Base-by-base conservation (phyloP, 2,329 filamentous ascomycete genomes). In the Mycosphaerelloides madeirae region DNA sequence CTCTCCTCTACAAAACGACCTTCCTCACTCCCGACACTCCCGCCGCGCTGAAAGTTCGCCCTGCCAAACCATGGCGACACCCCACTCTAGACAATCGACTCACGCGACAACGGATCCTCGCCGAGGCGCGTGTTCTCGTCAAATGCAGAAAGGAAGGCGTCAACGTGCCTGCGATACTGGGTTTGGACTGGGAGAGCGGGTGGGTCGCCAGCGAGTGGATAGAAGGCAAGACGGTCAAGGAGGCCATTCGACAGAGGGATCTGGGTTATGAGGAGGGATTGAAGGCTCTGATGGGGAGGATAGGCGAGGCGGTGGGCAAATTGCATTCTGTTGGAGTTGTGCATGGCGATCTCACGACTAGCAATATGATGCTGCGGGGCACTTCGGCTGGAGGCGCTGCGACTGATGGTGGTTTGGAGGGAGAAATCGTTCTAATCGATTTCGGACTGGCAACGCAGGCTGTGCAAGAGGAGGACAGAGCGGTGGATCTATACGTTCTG, bases 341-440 rank as follows among this genome's bases (percentile, higher is more conserved):
- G 47, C 93, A 98, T 70, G 93, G 93, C 31, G 93, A 98, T 70
- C 69, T 98, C 69, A 98, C 93, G 49, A 98, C 90, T 52, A 96
- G 90, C 69, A 98, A 98, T 68, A 77, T 98, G 71, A 96, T 98
- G 84, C 64, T 97, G 55, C 66, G 79, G 28, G 12, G 33, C 9
- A 25, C 22, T 25, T 25, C 22, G 9, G 22, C 5, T 74, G 12
- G 15, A 28, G 12, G 48, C 7, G n/a, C 13, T 15, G 16, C 14
- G 38, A 20, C 15, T 31, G 35, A 18, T 9, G 46, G 31, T 1
- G 60, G 58, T 3, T 62, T 78, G 44, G 74, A 79, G 1, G 90
- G 88, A 2, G 84, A 94, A 41, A 78, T 98, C 46, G 82, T 95
- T 16, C 73, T 97, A 29, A 97, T 97, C 64, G 93, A 98, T 69